Percentiles rank a stretch among this genome's conserved stretches.
phyloP scores from a whole-genome alignment of 768 basidiomycete genomes.

The Clitopilus passeckerianus region DNA sequence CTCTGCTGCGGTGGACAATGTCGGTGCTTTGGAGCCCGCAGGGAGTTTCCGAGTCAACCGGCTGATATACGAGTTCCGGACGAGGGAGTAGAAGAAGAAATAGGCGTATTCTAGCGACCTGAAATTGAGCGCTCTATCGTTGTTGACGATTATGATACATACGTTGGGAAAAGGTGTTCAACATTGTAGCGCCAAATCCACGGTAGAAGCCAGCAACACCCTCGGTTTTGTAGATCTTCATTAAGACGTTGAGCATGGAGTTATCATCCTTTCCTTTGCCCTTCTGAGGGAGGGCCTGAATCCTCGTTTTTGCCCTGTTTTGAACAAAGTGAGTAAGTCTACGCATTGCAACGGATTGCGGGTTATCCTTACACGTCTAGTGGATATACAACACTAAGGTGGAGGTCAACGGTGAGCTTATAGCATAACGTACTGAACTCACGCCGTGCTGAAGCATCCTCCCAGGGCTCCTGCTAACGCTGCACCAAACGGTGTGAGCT shows the following conservation, averaged over 20 bases:
- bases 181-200: conserved; percentile 94
- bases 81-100: conserved; percentile 97
- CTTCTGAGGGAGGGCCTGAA: conserved; percentile 69
- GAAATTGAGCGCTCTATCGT: not conserved
- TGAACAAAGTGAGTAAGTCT: conserved; percentile 9
- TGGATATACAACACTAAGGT: conserved; percentile 81
- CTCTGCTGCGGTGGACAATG: conserved; percentile 74
- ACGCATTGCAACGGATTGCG: not conserved
- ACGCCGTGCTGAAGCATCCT: conserved; percentile 92
- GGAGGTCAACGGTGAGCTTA: conserved; percentile 4
- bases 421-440: conserved; percentile 26
- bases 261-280: conserved; percentile 48
- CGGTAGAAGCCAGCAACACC: conserved; percentile 82
- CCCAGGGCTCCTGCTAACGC: conserved; percentile 93
- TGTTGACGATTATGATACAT: conserved; percentile 24
- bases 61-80: conserved; percentile 78
- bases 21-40: conserved; percentile 52
- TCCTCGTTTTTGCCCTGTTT: conserved; percentile 84
- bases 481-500: conserved; percentile 81
- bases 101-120: conserved; percentile 84
- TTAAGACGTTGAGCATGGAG: conserved; percentile 60
- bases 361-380: conserved; percentile 73
- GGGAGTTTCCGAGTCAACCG: conserved; percentile 58
- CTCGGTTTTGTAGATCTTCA: conserved; percentile 72
- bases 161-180: conserved; percentile 98